phyloP scores from a whole-genome alignment of 2,329 filamentous ascomycete genomes.

The Myriosclerotinia scirpicola region DNA sequence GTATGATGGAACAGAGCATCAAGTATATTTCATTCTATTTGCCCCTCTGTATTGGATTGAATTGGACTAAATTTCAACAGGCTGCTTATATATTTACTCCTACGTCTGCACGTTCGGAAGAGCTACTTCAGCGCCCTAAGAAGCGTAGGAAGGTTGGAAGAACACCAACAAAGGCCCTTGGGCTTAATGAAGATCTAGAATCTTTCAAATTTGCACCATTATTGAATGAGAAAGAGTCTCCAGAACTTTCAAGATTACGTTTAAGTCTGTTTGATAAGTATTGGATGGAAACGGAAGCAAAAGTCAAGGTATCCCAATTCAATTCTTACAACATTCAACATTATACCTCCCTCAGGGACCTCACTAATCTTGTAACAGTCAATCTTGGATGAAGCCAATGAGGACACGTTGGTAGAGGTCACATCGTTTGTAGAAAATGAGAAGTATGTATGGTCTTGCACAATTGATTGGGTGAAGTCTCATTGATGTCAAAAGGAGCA shows the following conservation, averaged over 20 bases:
- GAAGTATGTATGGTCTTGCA: slow-evolving; percentile 15
- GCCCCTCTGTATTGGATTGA: neutral
- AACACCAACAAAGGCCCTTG: slow-evolving; percentile 25
- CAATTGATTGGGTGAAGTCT: neutral
- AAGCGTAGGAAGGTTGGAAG: slow-evolving; percentile 43
- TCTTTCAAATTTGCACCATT: slow-evolving; percentile 50
- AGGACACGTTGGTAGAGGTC: slow-evolving; percentile 59
- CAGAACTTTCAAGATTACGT: slow-evolving; percentile 52
- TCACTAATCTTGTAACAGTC: slow-evolving; percentile 46
- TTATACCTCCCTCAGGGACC: neutral
- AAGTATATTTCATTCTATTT: slow-evolving; percentile 32
- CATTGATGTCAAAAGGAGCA: slow-evolving; percentile 26
- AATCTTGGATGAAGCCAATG: slow-evolving; percentile 60
- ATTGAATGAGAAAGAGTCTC: slow-evolving; percentile 54
- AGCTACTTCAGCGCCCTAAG: slow-evolving; percentile 35
- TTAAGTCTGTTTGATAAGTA: slow-evolving; percentile 59
- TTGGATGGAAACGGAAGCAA: slow-evolving; percentile 64
- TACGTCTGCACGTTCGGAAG: slow-evolving; percentile 26
- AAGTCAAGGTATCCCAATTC: slow-evolving; percentile 56
- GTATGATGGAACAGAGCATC: slow-evolving; percentile 40
- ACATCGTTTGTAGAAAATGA: slow-evolving; percentile 50
- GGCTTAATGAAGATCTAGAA: slow-evolving; percentile 9
- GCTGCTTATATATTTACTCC: slow-evolving; percentile 43
- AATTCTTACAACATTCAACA: neutral
- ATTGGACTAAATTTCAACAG: slow-evolving; percentile 32